phyloP scores from a whole-genome alignment of 257 asterid genomes.

The Verbena officinalis region DNA sequence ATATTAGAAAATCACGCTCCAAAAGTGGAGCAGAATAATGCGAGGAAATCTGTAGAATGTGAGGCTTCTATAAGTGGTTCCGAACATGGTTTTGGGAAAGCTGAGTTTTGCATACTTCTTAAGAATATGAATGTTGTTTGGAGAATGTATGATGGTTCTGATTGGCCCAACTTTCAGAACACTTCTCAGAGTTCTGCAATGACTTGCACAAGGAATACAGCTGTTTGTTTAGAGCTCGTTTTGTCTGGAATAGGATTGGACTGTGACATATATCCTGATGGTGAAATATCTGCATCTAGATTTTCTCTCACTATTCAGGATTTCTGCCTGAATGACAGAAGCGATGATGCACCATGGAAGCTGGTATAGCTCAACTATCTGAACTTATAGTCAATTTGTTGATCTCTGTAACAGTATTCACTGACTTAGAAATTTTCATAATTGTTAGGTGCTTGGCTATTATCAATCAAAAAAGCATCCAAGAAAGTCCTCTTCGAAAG shows the following conservation, averaged over 20 bases:
- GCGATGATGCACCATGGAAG: constrained; percentile 96
- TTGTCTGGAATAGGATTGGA: constrained; percentile 67
- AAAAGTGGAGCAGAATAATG: constrained; percentile 46
- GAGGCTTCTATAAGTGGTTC: constrained; percentile 55
- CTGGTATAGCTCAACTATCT: constrained; percentile 55
- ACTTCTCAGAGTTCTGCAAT: constrained; percentile 41
- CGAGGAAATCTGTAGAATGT: constrained; percentile 32
- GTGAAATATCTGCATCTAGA: constrained; percentile 67
- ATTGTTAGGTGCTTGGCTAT: constrained; percentile 73
- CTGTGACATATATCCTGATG: constrained; percentile 72
- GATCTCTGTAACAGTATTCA: constrained; percentile 13
- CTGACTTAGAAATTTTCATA: constrained; percentile 32
- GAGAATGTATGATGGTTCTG: constrained; percentile 91
- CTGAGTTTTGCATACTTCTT: constrained; percentile 65
- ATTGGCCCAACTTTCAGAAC: constrained; percentile 64
- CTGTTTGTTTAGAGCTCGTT: constrained; percentile 66
- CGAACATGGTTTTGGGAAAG: constrained; percentile 46
- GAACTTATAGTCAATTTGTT: constrained; percentile 20
- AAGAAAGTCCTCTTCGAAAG: constrained; percentile 71
- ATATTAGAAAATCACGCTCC: constrained; percentile 84
- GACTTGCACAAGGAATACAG: constrained; percentile 57
- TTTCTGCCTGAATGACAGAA: constrained; percentile 62
- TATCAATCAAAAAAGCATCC: constrained; percentile 79
- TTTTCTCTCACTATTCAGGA: constrained; percentile 67
- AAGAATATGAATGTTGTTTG: constrained; percentile 79